Evolutionary conservation across 305 asterid species (phyloP).

Genomic region (Plantago rigida): DNA sequence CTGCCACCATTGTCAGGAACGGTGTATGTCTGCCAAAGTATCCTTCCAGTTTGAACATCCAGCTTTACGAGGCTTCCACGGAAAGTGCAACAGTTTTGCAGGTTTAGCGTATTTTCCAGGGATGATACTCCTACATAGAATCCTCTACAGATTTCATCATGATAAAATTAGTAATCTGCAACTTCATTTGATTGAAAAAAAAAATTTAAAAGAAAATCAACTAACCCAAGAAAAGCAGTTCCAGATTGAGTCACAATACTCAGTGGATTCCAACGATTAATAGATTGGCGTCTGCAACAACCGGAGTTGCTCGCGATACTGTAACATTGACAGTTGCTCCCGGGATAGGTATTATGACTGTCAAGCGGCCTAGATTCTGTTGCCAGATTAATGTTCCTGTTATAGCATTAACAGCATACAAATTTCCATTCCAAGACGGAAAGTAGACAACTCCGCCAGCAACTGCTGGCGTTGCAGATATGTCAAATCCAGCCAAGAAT

Average conservation of each 20-base stretch:
- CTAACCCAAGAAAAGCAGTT: constrained; percentile 42
- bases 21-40: constrained; percentile 68
- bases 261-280: constrained; percentile 37
- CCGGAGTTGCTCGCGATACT: constrained; percentile 61
- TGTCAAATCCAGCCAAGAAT: constrained; percentile 63
- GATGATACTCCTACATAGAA: constrained; percentile 61
- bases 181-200: neutral
- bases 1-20: constrained; percentile 53
- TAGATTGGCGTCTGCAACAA: constrained; percentile 34
- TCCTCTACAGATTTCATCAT: constrained; percentile 25
- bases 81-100: constrained; percentile 49
- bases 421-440: constrained; percentile 69
- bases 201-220: neutral
- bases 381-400: constrained; percentile 52
- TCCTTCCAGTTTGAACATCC: constrained; percentile 39
- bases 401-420: constrained; percentile 47
- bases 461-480: constrained; percentile 65
- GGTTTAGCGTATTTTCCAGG: constrained; percentile 37
- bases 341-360: constrained; percentile 38
- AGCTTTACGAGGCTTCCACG: constrained; percentile 69
- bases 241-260: constrained; percentile 50
- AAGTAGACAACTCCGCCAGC: constrained; percentile 50
- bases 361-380: constrained; percentile 37
- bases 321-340: constrained; percentile 35
- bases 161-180: neutral